phyloP scores from a whole-genome alignment of 306 rosid species.

The Canavalia gladiata region DNA sequence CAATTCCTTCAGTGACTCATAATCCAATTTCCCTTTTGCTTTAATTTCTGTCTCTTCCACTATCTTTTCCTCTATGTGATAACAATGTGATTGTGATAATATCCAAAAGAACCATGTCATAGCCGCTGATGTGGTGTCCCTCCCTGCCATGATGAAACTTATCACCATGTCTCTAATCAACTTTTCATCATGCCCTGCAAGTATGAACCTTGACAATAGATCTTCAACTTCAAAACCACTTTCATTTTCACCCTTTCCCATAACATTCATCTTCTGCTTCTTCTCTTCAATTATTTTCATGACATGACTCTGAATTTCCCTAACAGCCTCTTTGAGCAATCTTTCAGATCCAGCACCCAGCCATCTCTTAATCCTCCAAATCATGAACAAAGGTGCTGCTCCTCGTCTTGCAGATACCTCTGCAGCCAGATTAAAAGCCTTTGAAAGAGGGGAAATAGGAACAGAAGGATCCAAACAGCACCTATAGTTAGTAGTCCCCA shows the following conservation, averaged over 20 bases:
- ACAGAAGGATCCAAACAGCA: slow-evolving; percentile 65
- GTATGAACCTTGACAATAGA: slow-evolving; percentile 71
- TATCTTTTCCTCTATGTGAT: slow-evolving; percentile 50
- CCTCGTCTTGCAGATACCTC: slow-evolving; percentile 80
- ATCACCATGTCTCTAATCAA: slow-evolving; percentile 80
- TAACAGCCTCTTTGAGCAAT: slow-evolving; percentile 63
- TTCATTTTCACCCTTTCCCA: not conserved
- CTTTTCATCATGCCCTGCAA: slow-evolving; percentile 64
- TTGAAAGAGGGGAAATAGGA: slow-evolving; percentile 55
- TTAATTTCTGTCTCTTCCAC: slow-evolving; percentile 59
- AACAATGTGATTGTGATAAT: slow-evolving; percentile 62
- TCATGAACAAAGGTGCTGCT: slow-evolving; percentile 67
- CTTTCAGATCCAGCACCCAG: slow-evolving; percentile 80
- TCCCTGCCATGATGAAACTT: slow-evolving; percentile 92
- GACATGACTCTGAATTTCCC: slow-evolving; percentile 63
- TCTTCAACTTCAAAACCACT: slow-evolving; percentile 44
- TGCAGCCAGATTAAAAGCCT: slow-evolving; percentile 76
- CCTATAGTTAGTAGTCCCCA: slow-evolving; percentile 59
- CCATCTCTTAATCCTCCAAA: slow-evolving; percentile 85
- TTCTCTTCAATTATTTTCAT: slow-evolving; percentile 60
- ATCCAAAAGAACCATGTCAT: slow-evolving; percentile 96
- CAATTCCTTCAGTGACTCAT: slow-evolving; percentile 62
- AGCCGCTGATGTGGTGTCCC: slow-evolving; percentile 92
- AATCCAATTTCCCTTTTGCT: slow-evolving; percentile 38
- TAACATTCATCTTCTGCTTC: slow-evolving; percentile 50